These are phyloP conservation scores for Aquilaria agallochum DNA, from an alignment of 441 rosid species.

Conservation along the genomic window DNA sequence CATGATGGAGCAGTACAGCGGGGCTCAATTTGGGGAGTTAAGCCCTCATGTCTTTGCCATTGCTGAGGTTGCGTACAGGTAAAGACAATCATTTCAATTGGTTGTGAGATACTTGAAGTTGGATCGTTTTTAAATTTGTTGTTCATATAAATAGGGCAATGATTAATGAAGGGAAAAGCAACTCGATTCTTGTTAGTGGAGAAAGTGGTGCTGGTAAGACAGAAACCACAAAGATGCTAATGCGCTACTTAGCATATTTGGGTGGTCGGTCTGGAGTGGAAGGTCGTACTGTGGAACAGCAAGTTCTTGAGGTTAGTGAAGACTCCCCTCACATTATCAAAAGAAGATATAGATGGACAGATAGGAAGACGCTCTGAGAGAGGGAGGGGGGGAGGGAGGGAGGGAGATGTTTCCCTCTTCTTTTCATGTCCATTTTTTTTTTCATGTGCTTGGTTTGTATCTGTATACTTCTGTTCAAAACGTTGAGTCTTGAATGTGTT, in stretches of 20 bases:
- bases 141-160: slow-evolving; percentile 43
- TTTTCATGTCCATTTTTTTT: background rate
- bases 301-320: slow-evolving; percentile 64
- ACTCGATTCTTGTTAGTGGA: slow-evolving; percentile 76
- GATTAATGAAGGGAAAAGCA: slow-evolving; percentile 72
- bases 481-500: background rate
- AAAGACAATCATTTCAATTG: slow-evolving; percentile 5
- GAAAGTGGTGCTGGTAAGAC: slow-evolving; percentile 91
- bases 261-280: slow-evolving; percentile 76
- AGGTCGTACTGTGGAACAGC: slow-evolving; percentile 78
- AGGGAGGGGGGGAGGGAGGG: no score
- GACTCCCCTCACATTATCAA: no score
- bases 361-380: no score
- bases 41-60: slow-evolving; percentile 85
- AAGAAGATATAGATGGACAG: no score
- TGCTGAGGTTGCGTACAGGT: slow-evolving; percentile 77
- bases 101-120: slow-evolving; percentile 1
- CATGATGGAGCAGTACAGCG: slow-evolving; percentile 79
- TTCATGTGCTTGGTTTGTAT: slow-evolving; percentile 3
- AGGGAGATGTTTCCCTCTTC: no score
- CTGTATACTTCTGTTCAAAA: background rate
- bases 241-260: slow-evolving; percentile 70
- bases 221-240: slow-evolving; percentile 79
- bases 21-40: slow-evolving; percentile 59
- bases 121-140: slow-evolving; percentile 3